Evolutionary conservation across 257 asterid genomes (phyloP), one percentile per base, ranked within the genome.

Genomic region (Catharanthus roseus): DNA sequence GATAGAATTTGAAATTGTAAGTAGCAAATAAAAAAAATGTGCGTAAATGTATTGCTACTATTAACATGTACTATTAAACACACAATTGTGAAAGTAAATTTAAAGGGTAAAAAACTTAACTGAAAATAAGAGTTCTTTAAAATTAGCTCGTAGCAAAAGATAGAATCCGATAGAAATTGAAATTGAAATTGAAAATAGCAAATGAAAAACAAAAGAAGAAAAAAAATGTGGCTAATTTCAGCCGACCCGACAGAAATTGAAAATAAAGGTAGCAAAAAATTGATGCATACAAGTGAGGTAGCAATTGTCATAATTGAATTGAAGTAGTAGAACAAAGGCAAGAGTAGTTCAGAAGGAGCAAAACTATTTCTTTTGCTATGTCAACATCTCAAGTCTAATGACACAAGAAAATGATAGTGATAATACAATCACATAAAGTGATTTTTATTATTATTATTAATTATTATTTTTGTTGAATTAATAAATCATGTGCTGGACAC

Each of bases 331-430:
- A 63, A 51, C 65, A 77, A 15, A 61, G 42, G 21, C 73, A 77
- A 36, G 61, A 29, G 34, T 24, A 29, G 67, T 44, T 73, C 68
- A 31, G 36, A 31, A 34, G 58, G 70, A 38, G 21, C 8, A 38
- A 24, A 65, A 45, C 76, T 12, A 54, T 70, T 71, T 71, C 44
- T 10, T 66, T 33, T 75, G 74, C 42, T 51, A 60, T 68, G 80
- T 72, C 77, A 75, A 71, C 75, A 62, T 71, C 75, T 60, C 42
- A 61, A 23, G 42, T 53, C 64, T 68, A 65, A 53, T 68, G 68
- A 54, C 67, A 4, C n/a, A 47, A 58, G 29, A n/a, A 64, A 55
- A 33, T 68, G 62, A 73, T 61, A 62, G 77, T 34, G 77, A 77
- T 57, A 65, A 67, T 51, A 54, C 79, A 65, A 50, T 31, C 72